A percentile compares a stretch with the other conserved stretches of the same genome.
Evolutionary conservation across 2,329 filamentous ascomycete genomes (phyloP).

Genomic region (Colletotrichum lini): DNA sequence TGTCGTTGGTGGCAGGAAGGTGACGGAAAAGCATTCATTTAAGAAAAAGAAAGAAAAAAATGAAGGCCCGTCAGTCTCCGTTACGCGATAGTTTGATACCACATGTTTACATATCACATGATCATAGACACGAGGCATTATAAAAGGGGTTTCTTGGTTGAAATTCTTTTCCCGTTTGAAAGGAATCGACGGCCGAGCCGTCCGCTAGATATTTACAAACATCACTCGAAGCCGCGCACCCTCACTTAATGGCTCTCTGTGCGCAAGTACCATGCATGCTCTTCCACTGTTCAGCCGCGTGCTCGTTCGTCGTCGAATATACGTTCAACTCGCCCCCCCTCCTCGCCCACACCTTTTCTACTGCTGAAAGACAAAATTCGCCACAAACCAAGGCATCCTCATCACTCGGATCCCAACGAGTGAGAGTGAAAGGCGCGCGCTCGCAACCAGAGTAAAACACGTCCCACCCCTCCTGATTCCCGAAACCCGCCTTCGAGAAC

Average conservation of each 20-base stretch:
- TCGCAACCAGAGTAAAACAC: slow-evolving; percentile 28
- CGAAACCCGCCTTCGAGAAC: slow-evolving; percentile 33
- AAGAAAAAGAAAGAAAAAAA: too few species aligned
- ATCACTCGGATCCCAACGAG: slow-evolving; percentile 23
- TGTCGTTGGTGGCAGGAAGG: background rate
- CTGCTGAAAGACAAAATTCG: slow-evolving; percentile 20
- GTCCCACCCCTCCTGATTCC: slow-evolving; percentile 25
- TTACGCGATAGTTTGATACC: slow-evolving; percentile 32
- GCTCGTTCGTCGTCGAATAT: slow-evolving; percentile 19
- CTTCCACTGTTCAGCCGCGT: slow-evolving; percentile 7
- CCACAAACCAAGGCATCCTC: slow-evolving; percentile 29
- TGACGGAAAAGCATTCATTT: background rate
- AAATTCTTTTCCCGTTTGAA: slow-evolving; percentile 3
- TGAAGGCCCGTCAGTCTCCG: background rate
- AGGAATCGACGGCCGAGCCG: slow-evolving; percentile 15
- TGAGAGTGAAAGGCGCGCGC: slow-evolving; percentile 25
- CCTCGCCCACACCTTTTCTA: background rate
- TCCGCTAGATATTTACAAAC: slow-evolving; percentile 29
- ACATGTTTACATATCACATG: slow-evolving; percentile 13
- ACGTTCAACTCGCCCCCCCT: slow-evolving; percentile 1
- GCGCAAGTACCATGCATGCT: slow-evolving; percentile 18
- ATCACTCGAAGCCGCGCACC: slow-evolving; percentile 11
- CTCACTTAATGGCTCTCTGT: slow-evolving; percentile 1
- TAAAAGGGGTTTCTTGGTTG: slow-evolving; percentile 1
- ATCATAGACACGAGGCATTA: background rate